Conservation (phyloP, 495 filamentous ascomycete species). For the Neurospora sp. region DNA sequence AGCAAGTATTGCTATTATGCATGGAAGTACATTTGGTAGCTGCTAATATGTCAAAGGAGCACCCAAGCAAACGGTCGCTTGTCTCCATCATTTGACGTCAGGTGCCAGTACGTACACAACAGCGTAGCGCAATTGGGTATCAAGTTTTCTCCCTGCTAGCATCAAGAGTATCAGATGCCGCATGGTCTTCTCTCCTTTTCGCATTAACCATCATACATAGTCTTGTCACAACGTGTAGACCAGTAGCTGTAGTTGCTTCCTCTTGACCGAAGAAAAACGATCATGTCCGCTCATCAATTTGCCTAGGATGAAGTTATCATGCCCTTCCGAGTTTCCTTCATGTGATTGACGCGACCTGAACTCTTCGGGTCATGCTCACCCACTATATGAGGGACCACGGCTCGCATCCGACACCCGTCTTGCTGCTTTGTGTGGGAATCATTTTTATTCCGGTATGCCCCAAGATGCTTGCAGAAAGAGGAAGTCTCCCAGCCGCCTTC, state of each 20-base stretch:
- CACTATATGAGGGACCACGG: neutral
- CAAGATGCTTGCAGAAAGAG: conserved; percentile 24
- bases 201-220: neutral
- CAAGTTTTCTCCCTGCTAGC: neutral
- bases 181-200: neutral
- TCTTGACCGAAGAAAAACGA: neutral
- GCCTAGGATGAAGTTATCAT: conserved; percentile 1
- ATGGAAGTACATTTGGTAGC: neutral
- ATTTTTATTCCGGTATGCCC: conserved; percentile 25
- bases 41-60: neutral
- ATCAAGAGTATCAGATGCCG: neutral
- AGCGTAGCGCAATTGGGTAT: neutral
- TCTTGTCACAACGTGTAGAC: neutral
- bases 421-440: conserved; percentile 24
- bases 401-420: neutral
- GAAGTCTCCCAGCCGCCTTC: conserved; percentile 25
- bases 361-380: neutral
- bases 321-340: neutral
- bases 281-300: neutral
- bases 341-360: neutral
- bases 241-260: neutral
- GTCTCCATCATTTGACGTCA: neutral
- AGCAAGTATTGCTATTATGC: neutral
- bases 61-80: neutral
- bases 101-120: neutral